Evolutionary conservation across 2,329 filamentous ascomycete species (phyloP).

Genomic region (Diaporthe ilicicola): DNA sequence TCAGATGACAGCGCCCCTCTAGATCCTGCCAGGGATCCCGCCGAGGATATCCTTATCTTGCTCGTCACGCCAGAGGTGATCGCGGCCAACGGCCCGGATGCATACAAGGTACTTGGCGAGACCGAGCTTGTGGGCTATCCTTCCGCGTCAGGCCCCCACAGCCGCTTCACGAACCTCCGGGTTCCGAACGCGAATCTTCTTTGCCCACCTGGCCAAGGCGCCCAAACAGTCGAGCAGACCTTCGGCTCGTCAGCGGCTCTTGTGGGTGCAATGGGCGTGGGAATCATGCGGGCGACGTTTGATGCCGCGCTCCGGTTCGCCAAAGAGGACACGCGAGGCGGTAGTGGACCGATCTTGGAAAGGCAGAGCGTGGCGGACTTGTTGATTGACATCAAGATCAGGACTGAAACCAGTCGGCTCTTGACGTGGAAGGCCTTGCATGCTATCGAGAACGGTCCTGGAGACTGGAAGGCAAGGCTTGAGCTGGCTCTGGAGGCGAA

Average conservation of each 20-base stretch:
- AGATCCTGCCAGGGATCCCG: neutral
- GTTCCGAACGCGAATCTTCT: constrained; percentile 58
- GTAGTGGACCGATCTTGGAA: constrained; percentile 53
- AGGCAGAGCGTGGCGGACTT: constrained; percentile 61
- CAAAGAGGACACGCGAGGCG: constrained; percentile 54
- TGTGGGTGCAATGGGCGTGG: constrained; percentile 63
- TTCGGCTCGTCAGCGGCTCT: constrained; percentile 56
- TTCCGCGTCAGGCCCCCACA: constrained; percentile 58
- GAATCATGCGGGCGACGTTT: constrained; percentile 62
- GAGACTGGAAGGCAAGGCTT: constrained; percentile 47
- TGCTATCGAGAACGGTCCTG: constrained; percentile 49
- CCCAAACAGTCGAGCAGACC: constrained; percentile 49
- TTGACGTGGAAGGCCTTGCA: constrained; percentile 60
- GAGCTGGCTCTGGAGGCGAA: constrained; percentile 59
- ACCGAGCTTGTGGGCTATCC: constrained; percentile 55
- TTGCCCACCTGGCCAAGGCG: constrained; percentile 52
- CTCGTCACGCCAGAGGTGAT: constrained; percentile 58
- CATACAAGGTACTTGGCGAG: constrained; percentile 57
- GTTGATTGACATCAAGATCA: constrained; percentile 42
- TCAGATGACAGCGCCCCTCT: neutral
- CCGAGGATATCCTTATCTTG: constrained; percentile 53
- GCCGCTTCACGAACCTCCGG: constrained; percentile 55
- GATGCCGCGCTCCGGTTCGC: constrained; percentile 60
- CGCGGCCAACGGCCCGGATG: constrained; percentile 49
- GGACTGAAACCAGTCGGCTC: constrained; percentile 37